Conservation (phyloP, 2,329 filamentous ascomycete species). For the Aspergillus aculeatus region DNA sequence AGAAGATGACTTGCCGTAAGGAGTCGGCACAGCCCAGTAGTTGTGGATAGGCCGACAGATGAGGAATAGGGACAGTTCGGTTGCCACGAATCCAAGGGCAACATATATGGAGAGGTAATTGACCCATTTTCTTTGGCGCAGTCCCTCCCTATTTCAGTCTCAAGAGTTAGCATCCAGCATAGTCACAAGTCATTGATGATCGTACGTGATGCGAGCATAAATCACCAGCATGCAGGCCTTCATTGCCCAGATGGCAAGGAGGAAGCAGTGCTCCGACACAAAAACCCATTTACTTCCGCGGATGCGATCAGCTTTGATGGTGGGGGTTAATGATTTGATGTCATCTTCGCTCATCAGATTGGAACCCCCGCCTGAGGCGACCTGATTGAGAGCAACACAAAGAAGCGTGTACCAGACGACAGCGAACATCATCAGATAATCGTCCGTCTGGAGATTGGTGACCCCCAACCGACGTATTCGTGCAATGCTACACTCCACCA, state of each 20-base stretch:
- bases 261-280: constrained; percentile 62
- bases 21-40: constrained; percentile 53
- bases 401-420: constrained; percentile 58
- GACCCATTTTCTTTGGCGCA: constrained; percentile 37
- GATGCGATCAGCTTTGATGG: constrained; percentile 43
- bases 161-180: not conserved
- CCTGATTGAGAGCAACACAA: constrained; percentile 54
- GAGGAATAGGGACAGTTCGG: constrained; percentile 52
- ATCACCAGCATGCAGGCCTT: constrained; percentile 56
- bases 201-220: constrained; percentile 51
- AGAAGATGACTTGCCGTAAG: constrained; percentile 27
- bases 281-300: constrained; percentile 63
- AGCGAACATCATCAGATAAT: constrained; percentile 56
- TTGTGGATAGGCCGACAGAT: constrained; percentile 51
- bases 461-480: constrained; percentile 46
- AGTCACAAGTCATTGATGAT: not conserved
- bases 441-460: constrained; percentile 54
- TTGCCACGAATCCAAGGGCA: constrained; percentile 47
- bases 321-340: constrained; percentile 45
- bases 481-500: constrained; percentile 30
- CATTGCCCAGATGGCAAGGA: constrained; percentile 53
- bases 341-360: constrained; percentile 58
- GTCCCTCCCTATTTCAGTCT: constrained; percentile 25
- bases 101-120: constrained; percentile 45
- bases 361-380: constrained; percentile 56